phyloP scores from a whole-genome alignment of 208 protist genomes.

The Crithidia fasciculata region DNA sequence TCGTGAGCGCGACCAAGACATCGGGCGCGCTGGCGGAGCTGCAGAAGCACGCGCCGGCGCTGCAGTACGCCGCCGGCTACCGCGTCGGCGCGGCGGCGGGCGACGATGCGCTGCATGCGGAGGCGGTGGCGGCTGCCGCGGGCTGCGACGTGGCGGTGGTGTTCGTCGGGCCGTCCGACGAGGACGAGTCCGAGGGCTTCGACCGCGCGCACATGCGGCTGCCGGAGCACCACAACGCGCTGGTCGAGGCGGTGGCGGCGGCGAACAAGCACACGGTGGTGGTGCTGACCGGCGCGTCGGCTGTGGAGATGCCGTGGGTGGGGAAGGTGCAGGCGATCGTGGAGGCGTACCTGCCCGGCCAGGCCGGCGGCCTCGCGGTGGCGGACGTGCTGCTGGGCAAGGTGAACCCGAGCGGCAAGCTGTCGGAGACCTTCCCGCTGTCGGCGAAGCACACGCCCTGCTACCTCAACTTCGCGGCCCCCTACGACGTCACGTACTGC shows the following conservation, averaged over 20 bases:
- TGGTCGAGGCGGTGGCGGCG: slow-evolving; percentile 17
- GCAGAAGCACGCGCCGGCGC: background rate
- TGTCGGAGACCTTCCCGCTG: slow-evolving; percentile 1
- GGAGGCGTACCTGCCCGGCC: slow-evolving; percentile 20
- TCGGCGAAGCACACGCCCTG: background rate
- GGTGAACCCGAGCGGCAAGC: slow-evolving; percentile 18
- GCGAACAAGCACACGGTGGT: slow-evolving; percentile 15
- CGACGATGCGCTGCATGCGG: slow-evolving; percentile 8
- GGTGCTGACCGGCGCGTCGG: slow-evolving; percentile 15
- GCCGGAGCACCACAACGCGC: slow-evolving; percentile 18
- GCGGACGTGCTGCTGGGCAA: slow-evolving; percentile 18
- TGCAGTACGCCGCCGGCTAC: slow-evolving; percentile 26
- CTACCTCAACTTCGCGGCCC: slow-evolving; percentile 14
- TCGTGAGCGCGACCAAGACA: slow-evolving; percentile 14
- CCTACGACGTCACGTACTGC: slow-evolving; percentile 11
- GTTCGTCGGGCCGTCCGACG: slow-evolving; percentile 14
- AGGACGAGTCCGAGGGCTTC: slow-evolving; percentile 13
- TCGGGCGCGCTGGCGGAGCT: slow-evolving; percentile 19
- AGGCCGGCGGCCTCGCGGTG: slow-evolving; percentile 4
- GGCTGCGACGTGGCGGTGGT: slow-evolving; percentile 18
- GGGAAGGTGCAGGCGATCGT: slow-evolving; percentile 18
- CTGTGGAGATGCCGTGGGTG: slow-evolving; percentile 17
- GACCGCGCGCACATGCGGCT: slow-evolving; percentile 19
- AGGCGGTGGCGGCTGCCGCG: slow-evolving; percentile 16
- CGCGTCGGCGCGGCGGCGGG: background rate